Percentiles rank a stretch among this genome's conserved stretches.
Evolutionary conservation across 768 basidiomycete species (phyloP).

Genomic region (Tulasnella sp.): DNA sequence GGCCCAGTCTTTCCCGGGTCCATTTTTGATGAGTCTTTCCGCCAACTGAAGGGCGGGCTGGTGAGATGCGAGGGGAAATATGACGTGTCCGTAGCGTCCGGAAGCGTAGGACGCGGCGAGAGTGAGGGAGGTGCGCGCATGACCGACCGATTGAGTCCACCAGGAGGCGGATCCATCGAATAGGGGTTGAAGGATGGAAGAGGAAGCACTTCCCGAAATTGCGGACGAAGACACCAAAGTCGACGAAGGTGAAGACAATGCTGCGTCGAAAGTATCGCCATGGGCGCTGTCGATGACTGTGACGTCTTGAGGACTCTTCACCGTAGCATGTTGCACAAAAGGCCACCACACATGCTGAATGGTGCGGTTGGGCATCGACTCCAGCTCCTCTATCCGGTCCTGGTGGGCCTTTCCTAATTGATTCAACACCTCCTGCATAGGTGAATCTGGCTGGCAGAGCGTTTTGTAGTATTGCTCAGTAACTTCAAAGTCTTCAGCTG

Average conservation of each 20-base stretch:
- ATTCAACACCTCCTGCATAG: constrained; percentile 37
- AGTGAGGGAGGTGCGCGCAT: constrained; percentile 65
- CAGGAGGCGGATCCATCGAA: constrained; percentile 93
- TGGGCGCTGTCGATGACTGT: constrained; percentile 87
- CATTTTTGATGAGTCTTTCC: constrained; percentile 62
- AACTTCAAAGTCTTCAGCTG: constrained; percentile 39
- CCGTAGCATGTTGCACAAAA: constrained; percentile 81
- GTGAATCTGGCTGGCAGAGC: constrained; percentile 28
- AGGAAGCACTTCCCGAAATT: constrained; percentile 19
- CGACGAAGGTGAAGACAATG: constrained; percentile 36
- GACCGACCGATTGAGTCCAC: constrained; percentile 95
- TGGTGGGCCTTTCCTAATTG: constrained; percentile 58
- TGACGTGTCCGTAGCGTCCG: constrained; percentile 93
- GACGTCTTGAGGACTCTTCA: constrained; percentile 62
- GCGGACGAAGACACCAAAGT: constrained; percentile 21
- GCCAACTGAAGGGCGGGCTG: constrained; percentile 77
- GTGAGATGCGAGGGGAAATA: constrained; percentile 86
- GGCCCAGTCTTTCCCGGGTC: constrained; percentile 89
- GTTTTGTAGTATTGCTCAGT: constrained; percentile 65
- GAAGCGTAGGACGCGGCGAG: constrained; percentile 84
- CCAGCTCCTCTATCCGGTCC: constrained; percentile 60
- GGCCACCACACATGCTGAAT: constrained; percentile 90
- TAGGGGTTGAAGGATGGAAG: constrained; percentile 47
- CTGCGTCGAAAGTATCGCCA: constrained; percentile 74
- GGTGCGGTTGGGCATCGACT: constrained; percentile 70